Evolutionary conservation across 495 filamentous ascomycete genomes (phyloP).

Genomic region (Podospora conica): DNA sequence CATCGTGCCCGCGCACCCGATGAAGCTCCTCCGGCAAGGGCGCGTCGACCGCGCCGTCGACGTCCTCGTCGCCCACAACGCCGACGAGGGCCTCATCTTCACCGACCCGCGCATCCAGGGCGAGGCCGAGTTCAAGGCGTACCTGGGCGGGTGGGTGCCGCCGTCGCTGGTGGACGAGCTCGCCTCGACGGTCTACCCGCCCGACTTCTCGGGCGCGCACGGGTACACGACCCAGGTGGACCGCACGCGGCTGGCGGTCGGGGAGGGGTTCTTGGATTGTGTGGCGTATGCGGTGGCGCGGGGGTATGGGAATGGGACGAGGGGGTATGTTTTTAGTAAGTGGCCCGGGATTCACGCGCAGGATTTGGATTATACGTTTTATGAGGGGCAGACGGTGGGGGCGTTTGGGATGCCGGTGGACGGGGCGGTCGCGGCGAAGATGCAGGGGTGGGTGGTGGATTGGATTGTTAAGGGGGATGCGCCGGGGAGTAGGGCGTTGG

Average conservation of each 20-base stretch:
- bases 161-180: not conserved
- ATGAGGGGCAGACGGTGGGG: not conserved
- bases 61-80: constrained; percentile 6
- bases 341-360: constrained; percentile 11
- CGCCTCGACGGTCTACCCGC: constrained; percentile 5
- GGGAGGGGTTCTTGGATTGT: constrained; percentile 3
- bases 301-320: constrained; percentile 4
- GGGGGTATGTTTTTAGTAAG: not conserved
- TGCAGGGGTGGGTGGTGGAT: constrained; percentile 8
- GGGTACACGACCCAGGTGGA: constrained; percentile 5
- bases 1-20: not conserved
- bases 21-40: not conserved
- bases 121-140: constrained; percentile 7
- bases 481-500: not conserved
- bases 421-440: not conserved
- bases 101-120: constrained; percentile 8
- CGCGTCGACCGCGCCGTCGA: not conserved
- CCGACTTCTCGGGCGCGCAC: constrained; percentile 1
- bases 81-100: constrained; percentile 10
- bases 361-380: constrained; percentile 11
- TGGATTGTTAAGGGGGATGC: not conserved
- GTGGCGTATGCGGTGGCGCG: not conserved
- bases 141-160: constrained; percentile 1
- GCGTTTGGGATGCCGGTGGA: not conserved
- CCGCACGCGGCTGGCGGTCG: not conserved